Evolutionary conservation across 2,329 filamentous ascomycete genomes (phyloP).

Genomic region (Fusarium secorum): DNA sequence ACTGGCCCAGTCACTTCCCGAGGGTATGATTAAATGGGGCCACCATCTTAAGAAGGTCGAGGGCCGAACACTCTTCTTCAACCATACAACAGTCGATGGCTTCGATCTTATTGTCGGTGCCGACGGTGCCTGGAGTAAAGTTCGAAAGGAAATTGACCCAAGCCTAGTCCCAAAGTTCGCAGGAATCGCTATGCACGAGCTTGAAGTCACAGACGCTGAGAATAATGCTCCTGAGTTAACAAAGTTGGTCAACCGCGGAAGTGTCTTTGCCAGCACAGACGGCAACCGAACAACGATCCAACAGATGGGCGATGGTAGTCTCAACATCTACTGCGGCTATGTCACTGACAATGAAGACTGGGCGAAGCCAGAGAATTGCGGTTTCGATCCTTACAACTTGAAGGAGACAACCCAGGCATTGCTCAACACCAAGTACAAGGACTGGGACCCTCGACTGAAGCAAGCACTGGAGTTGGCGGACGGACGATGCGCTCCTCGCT

Average conservation of each 20-base stretch:
- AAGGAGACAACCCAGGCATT: slow-evolving; percentile 50
- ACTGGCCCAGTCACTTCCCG: slow-evolving; percentile 55
- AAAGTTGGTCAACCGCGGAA: slow-evolving; percentile 57
- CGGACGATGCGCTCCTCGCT: slow-evolving; percentile 51
- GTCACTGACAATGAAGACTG: slow-evolving; percentile 51
- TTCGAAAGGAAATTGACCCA: slow-evolving; percentile 45
- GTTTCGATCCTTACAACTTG: slow-evolving; percentile 53
- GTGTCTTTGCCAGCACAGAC: slow-evolving; percentile 54
- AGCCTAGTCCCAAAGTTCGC: slow-evolving; percentile 54
- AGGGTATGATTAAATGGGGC: slow-evolving; percentile 56
- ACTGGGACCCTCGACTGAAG: slow-evolving; percentile 54
- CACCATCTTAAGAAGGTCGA: slow-evolving; percentile 52
- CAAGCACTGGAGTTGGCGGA: slow-evolving; percentile 52
- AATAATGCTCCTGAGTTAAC: slow-evolving; percentile 53
- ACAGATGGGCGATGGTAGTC: slow-evolving; percentile 57
- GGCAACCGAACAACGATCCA: slow-evolving; percentile 51
- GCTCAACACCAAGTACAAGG: slow-evolving; percentile 45
- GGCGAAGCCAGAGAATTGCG: slow-evolving; percentile 50
- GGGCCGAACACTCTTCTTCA: slow-evolving; percentile 49
- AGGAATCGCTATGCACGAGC: slow-evolving; percentile 54
- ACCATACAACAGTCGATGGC: slow-evolving; percentile 44
- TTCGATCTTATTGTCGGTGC: slow-evolving; percentile 52
- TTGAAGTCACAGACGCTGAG: slow-evolving; percentile 53
- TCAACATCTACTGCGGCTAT: slow-evolving; percentile 51
- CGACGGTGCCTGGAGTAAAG: slow-evolving; percentile 51